Conservation (phyloP, 2,329 filamentous ascomycete genomes). For the Arthroderma sp. region DNA sequence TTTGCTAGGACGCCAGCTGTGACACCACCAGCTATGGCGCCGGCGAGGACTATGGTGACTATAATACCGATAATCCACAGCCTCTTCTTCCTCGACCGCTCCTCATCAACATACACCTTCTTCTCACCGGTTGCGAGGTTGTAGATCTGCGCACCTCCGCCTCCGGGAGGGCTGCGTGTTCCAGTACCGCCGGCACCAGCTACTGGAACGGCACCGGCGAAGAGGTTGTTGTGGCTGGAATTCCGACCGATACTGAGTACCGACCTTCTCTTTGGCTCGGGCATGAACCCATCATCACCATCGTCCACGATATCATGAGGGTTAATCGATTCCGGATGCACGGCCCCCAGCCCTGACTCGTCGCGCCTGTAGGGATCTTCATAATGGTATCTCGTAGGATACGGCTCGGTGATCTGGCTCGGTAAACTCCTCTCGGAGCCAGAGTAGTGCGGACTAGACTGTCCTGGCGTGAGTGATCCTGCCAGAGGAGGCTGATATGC, state of each 20-base stretch:
- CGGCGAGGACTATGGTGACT: constrained; percentile 54
- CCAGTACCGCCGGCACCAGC: constrained; percentile 30
- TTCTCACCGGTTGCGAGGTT: constrained; percentile 51
- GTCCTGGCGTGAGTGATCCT: background rate
- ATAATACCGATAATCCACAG: constrained; percentile 56
- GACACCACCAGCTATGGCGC: constrained; percentile 60
- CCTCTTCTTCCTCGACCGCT: constrained; percentile 53
- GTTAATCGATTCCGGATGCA: constrained; percentile 50
- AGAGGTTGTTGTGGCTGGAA: constrained; percentile 26
- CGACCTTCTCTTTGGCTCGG: constrained; percentile 43
- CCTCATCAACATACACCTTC: constrained; percentile 49
- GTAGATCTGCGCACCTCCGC: constrained; percentile 40
- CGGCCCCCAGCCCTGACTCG: constrained; percentile 38
- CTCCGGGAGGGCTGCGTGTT: constrained; percentile 15
- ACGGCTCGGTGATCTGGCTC: background rate
- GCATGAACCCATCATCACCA: constrained; percentile 69
- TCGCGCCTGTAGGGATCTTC: constrained; percentile 58
- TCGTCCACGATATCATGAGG: constrained; percentile 75
- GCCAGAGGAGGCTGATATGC: background rate
- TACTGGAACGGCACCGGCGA: constrained; percentile 37
- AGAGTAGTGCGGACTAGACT: background rate
- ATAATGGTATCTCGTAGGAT: constrained; percentile 20
- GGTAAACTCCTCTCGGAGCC: background rate
- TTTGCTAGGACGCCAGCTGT: constrained; percentile 60
- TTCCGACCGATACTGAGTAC: constrained; percentile 45